phyloP scores from a whole-genome alignment of 495 filamentous ascomycete species.

The Hypoxylon lienhwacheense region DNA sequence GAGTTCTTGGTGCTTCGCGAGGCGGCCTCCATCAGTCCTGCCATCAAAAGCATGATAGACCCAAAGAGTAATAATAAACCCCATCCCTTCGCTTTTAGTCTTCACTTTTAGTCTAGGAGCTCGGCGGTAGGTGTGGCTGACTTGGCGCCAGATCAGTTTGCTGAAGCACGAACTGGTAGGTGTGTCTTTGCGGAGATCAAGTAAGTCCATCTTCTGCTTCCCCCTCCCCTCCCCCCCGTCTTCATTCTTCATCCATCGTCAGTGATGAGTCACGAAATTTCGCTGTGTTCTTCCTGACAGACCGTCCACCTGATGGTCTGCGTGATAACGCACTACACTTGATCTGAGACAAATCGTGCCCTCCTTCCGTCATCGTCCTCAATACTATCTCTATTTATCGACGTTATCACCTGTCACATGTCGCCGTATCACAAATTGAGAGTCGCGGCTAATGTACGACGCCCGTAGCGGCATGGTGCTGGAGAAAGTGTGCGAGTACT shows the following conservation, averaged over 20 bases:
- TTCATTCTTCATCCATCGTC: slow-evolving; percentile 10
- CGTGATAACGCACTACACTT: slow-evolving; percentile 60
- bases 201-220: slow-evolving; percentile 50
- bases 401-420: neutral
- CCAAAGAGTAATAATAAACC: slow-evolving; percentile 61
- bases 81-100: neutral
- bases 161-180: slow-evolving; percentile 65
- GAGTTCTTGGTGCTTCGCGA: slow-evolving; percentile 84
- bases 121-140: no score
- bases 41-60: slow-evolving; percentile 84
- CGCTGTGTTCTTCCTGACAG: slow-evolving; percentile 48
- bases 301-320: slow-evolving; percentile 44
- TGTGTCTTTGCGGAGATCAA: slow-evolving; percentile 72
- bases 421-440: no score
- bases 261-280: slow-evolving; percentile 48
- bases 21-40: slow-evolving; percentile 71
- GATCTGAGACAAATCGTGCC: slow-evolving; percentile 54
- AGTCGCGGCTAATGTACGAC: slow-evolving; percentile 7
- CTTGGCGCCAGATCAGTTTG: slow-evolving; percentile 62
- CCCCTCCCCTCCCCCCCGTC: neutral
- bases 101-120: no score
- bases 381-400: neutral
- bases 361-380: neutral
- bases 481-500: slow-evolving; percentile 90
- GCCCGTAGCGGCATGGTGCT: slow-evolving; percentile 72